phyloP scores from a whole-genome alignment of 202 grass and related monocot species.

The Zoysia matrella region DNA sequence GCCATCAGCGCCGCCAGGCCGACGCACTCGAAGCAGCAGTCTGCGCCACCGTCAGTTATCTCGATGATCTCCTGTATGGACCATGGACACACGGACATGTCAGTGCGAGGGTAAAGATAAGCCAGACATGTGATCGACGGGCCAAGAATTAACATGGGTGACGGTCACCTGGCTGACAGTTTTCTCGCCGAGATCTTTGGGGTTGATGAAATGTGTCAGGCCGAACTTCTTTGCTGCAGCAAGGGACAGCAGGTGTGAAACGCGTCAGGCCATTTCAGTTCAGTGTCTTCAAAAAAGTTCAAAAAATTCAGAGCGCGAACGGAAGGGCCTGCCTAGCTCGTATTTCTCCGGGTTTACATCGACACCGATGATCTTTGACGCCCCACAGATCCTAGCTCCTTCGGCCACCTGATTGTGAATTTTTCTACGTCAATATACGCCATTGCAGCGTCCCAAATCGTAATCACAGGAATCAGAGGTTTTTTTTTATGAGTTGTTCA shows the following conservation, averaged over 20 bases:
- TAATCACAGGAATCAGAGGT: not conserved
- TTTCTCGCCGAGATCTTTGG: slow-evolving; percentile 69
- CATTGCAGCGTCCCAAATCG: not conserved
- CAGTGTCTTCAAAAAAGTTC: not conserved
- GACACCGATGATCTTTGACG: slow-evolving; percentile 80
- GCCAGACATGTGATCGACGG: not conserved
- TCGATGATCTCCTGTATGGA: slow-evolving; percentile 55
- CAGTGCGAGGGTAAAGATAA: not conserved
- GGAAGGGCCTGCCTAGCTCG: slow-evolving; percentile 60
- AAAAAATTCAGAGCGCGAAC: not conserved
- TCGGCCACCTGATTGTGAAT: slow-evolving; percentile 62
- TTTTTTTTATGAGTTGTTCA: too few relatives aligned
- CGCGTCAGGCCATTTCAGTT: too few relatives aligned
- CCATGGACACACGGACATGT: not conserved
- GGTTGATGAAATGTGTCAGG: slow-evolving; percentile 80
- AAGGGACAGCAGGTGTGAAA: not conserved
- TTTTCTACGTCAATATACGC: not conserved
- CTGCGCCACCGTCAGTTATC: slow-evolving; percentile 70
- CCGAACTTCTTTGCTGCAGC: slow-evolving; percentile 82
- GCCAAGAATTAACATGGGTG: not conserved
- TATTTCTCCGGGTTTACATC: slow-evolving; percentile 77
- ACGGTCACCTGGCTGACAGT: slow-evolving; percentile 45
- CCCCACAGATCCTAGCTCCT: slow-evolving; percentile 69
- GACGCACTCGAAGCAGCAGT: slow-evolving; percentile 87
- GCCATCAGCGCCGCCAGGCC: slow-evolving; percentile 75